phyloP scores from a whole-genome alignment of 1,284 basidiomycete genomes.

The Mycosarcoma maydis region DNA sequence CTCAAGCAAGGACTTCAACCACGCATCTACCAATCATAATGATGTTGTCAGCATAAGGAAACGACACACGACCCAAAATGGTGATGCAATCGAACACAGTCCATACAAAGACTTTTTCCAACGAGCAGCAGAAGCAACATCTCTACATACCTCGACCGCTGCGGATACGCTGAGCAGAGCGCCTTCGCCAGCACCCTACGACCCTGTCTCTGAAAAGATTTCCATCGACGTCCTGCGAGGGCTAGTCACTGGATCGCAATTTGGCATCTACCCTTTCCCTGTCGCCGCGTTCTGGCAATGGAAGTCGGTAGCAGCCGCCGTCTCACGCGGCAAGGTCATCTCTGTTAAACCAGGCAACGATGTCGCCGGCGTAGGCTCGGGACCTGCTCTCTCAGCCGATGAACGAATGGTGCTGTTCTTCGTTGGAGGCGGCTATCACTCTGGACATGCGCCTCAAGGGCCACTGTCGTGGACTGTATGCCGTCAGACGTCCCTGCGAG shows the following conservation, averaged over 20 bases:
- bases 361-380: conserved; percentile 17
- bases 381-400: conserved; percentile 5
- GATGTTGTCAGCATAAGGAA: neutral
- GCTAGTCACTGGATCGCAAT: conserved; percentile 1
- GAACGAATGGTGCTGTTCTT: conserved; percentile 39
- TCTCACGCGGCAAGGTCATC: conserved; percentile 10
- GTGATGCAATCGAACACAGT: neutral
- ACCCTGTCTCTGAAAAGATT: neutral
- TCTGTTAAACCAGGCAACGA: conserved; percentile 36
- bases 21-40: neutral
- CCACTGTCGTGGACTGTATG: conserved; percentile 30
- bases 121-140: conserved; percentile 5
- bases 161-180: conserved; percentile 1
- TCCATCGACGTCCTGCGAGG: conserved; percentile 17
- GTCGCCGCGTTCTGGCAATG: conserved; percentile 33
- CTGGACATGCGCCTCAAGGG: conserved; percentile 18
- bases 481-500: conserved; percentile 27
- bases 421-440: conserved; percentile 37
- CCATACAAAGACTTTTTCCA: neutral
- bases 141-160: neutral
- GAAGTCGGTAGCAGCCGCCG: conserved; percentile 24
- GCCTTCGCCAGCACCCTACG: conserved; percentile 8
- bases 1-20: neutral
- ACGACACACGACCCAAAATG: neutral
- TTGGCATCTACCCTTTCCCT: conserved; percentile 3